A percentile compares a stretch with the other conserved stretches of the same genome.
Conservation (phyloP, 805 yeast genomes). For the Lipomyces spencermartinsiae region DNA sequence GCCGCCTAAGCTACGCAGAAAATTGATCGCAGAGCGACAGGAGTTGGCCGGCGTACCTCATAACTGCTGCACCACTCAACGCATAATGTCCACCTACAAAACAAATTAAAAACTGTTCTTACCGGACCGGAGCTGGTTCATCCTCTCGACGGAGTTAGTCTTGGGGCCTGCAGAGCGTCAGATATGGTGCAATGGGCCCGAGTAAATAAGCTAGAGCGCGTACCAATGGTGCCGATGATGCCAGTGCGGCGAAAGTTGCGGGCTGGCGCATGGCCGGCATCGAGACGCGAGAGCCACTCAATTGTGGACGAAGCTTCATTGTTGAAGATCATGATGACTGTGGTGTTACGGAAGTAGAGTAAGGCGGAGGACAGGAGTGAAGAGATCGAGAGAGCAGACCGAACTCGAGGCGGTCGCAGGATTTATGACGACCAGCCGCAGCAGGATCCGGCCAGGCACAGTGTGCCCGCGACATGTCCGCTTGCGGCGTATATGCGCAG, state of each 20-base stretch:
- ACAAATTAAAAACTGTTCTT: constrained; percentile 15
- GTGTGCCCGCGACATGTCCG: background rate
- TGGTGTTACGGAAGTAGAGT: background rate
- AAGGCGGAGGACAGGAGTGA: background rate
- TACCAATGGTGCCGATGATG: constrained; percentile 93
- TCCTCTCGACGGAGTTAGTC: constrained; percentile 85
- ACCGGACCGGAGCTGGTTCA: constrained; percentile 81
- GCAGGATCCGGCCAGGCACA: background rate
- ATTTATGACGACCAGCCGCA: background rate
- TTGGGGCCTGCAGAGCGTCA: constrained; percentile 66
- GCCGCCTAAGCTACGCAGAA: background rate
- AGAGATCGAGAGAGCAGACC: background rate
- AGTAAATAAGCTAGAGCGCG: constrained; percentile 20
- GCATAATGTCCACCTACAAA: background rate
- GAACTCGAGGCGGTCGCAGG: background rate
- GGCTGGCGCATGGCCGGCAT: constrained; percentile 76
- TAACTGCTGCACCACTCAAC: background rate
- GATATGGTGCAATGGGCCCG: constrained; percentile 2
- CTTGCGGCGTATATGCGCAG: constrained; percentile 1
- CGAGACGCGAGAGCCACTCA: constrained; percentile 83
- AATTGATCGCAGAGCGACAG: background rate
- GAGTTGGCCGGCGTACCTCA: background rate
- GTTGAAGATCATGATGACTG: constrained; percentile 32
- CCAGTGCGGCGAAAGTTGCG: constrained; percentile 88
- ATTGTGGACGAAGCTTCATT: constrained; percentile 48